These are phyloP conservation scores for Babesia bigemina DNA, from an alignment of 169 alveolate genomes.

Conservation along the genomic window DNA sequence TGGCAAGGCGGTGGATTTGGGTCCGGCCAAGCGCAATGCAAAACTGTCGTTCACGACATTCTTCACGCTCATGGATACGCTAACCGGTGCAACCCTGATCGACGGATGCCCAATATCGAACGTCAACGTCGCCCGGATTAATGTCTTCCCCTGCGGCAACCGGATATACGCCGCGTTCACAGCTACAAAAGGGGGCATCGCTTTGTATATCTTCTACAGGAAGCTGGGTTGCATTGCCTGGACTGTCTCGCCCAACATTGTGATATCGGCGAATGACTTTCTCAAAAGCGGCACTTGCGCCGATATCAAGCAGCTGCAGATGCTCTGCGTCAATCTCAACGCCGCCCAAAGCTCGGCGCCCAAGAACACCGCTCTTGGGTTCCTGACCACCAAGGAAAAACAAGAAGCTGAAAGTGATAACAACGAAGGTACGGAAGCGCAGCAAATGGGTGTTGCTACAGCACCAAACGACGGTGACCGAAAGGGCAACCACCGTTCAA, in stretches of 20 bases:
- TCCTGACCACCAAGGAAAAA: not conserved
- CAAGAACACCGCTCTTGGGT: not conserved
- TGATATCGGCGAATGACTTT: not conserved
- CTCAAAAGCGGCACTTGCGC: not conserved
- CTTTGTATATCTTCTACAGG: not conserved
- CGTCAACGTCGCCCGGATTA: conserved; percentile 6
- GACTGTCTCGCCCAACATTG: not conserved
- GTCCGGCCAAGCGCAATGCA: not conserved
- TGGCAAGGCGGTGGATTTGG: not conserved
- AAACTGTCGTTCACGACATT: not conserved
- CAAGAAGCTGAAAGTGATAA: too few species aligned
- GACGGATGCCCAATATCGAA: not conserved
- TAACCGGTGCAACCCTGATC: conserved; percentile 8
- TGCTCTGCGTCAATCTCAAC: conserved; percentile 12
- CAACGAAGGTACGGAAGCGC: too few species aligned
- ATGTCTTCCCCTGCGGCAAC: not conserved
- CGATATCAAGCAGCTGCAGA: conserved; percentile 17
- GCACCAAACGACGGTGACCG: too few species aligned
- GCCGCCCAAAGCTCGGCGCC: conserved; percentile 2
- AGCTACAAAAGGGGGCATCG: conserved; percentile 5
- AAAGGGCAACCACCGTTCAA: too few species aligned
- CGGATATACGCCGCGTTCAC: conserved; percentile 13
- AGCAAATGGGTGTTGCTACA: too few species aligned
- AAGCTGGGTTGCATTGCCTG: not conserved
- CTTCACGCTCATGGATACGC: conserved; percentile 16